Percentiles rank a stretch among this genome's conserved stretches.
Evolutionary conservation across 2,329 filamentous ascomycete species (phyloP).

Genomic region (Huntiella bhutanensis): DNA sequence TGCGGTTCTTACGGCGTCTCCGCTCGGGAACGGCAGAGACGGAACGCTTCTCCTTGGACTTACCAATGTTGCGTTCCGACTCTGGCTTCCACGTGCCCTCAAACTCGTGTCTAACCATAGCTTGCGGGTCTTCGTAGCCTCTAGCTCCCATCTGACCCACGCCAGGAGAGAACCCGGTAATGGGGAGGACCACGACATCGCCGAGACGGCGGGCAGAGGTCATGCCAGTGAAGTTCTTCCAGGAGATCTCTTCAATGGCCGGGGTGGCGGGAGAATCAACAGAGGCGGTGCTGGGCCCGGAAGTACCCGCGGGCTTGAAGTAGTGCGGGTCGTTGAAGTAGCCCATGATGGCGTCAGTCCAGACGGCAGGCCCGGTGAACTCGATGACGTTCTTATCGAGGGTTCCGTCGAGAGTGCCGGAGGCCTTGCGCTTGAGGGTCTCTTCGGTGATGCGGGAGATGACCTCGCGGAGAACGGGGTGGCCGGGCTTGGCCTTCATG

Average conservation of each 20-base stretch:
- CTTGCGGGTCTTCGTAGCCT: conserved; percentile 81
- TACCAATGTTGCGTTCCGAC: conserved; percentile 49
- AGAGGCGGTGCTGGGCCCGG: conserved; percentile 22
- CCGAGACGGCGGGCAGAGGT: conserved; percentile 67
- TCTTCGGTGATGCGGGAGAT: conserved; percentile 72
- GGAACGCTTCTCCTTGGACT: conserved; percentile 13
- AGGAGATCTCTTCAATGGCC: conserved; percentile 50
- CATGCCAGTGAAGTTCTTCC: conserved; percentile 78
- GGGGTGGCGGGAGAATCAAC: conserved; percentile 49
- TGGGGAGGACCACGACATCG: conserved; percentile 82
- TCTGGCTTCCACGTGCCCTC: conserved; percentile 81
- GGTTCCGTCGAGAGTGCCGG: conserved; percentile 39
- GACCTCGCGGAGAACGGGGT: conserved; percentile 75
- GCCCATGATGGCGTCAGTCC: conserved; percentile 81
- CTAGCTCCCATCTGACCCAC: conserved; percentile 83
- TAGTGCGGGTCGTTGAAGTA: conserved; percentile 86
- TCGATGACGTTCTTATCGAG: conserved; percentile 63
- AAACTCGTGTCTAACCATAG: conserved; percentile 93
- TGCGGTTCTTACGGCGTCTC: conserved; percentile 1
- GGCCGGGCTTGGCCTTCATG: conserved; percentile 85
- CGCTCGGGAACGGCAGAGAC: neutral
- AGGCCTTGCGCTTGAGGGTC: conserved; percentile 53
- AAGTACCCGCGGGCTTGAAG: conserved; percentile 29
- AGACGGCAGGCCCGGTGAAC: conserved; percentile 82
- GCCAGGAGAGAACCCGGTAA: conserved; percentile 92